Percentiles rank a stretch among this genome's conserved stretches.
These are phyloP conservation scores for Kodamaea arcana DNA, from an alignment of 1,139 yeast species.

Conservation along the genomic window DNA sequence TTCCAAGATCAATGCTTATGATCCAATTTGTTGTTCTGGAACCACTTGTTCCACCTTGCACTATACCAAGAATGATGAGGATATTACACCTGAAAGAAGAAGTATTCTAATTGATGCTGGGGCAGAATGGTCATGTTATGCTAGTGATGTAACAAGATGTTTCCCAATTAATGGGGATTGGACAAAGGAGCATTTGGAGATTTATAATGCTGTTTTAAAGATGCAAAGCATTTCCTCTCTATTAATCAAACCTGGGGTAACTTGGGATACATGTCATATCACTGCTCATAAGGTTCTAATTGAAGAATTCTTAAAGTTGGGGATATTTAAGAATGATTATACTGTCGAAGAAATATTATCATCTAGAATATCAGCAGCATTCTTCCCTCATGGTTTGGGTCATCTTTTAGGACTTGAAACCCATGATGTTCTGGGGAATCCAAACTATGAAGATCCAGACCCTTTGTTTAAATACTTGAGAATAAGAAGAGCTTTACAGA, in stretches of 20 bases:
- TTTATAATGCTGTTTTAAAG: constrained; percentile 74
- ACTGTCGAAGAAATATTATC: constrained; percentile 63
- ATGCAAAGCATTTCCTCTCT: constrained; percentile 77
- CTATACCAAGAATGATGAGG: constrained; percentile 80
- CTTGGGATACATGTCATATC: constrained; percentile 86
- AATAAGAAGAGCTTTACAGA: constrained; percentile 65
- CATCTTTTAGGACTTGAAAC: constrained; percentile 93
- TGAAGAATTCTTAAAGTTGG: constrained; percentile 64
- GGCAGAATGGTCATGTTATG: constrained; percentile 92
- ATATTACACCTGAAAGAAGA: constrained; percentile 44
- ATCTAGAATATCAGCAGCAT: constrained; percentile 68
- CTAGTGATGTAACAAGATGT: constrained; percentile 91
- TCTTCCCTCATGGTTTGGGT: constrained; percentile 95
- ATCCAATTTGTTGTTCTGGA: constrained; percentile 94
- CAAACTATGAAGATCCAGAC: constrained; percentile 81
- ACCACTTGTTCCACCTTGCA: constrained; percentile 89
- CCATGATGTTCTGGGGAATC: constrained; percentile 88
- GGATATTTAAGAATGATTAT: constrained; percentile 65
- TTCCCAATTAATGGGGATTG: constrained; percentile 91
- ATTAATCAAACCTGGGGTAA: constrained; percentile 71
- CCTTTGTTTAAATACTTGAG: constrained; percentile 73
- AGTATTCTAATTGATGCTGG: constrained; percentile 92
- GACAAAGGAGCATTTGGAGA: constrained; percentile 79
- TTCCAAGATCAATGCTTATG: constrained; percentile 81
- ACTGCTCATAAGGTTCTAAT: constrained; percentile 76